Conservation (phyloP, 257 asterid species). For the Linaria vulgaris region DNA sequence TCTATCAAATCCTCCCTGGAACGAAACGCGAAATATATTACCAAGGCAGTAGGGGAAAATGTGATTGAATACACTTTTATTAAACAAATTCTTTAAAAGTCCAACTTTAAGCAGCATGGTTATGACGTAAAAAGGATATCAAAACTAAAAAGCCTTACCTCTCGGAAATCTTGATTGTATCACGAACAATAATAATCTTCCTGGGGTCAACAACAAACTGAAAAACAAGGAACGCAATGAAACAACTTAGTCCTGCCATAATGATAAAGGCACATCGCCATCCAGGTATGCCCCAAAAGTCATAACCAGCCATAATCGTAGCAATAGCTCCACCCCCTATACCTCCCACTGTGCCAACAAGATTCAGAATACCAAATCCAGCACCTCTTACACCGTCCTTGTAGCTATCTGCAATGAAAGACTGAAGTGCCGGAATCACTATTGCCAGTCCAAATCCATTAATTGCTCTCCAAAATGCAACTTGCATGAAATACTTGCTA, state of each 20-base stretch:
- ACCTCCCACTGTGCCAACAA: slow-evolving; percentile 89
- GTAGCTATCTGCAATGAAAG: slow-evolving; percentile 95
- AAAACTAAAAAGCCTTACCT: slow-evolving; percentile 38
- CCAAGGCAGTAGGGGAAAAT: no score
- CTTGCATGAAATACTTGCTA: slow-evolving; percentile 77
- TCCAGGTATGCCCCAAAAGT: slow-evolving; percentile 83
- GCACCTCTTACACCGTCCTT: slow-evolving; percentile 76
- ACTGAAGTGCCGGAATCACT: slow-evolving; percentile 93
- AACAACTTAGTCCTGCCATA: slow-evolving; percentile 76
- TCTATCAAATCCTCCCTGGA: slow-evolving; percentile 69
- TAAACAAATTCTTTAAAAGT: no score
- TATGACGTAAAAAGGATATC: no score
- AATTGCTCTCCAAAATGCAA: slow-evolving; percentile 85
- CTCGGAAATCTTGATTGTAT: slow-evolving; percentile 38
- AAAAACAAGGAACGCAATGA: slow-evolving; percentile 75
- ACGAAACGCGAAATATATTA: slow-evolving; percentile 1
- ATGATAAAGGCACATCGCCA: slow-evolving; percentile 83
- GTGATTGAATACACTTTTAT: no score
- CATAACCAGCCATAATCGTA: slow-evolving; percentile 89
- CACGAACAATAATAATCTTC: slow-evolving; percentile 33
- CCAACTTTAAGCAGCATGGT: no score
- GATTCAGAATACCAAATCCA: slow-evolving; percentile 87
- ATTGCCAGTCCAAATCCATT: slow-evolving; percentile 94
- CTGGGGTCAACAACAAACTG: slow-evolving; percentile 83
- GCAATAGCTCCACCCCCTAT: slow-evolving; percentile 99